Percentiles rank a stretch among this genome's conserved stretches.
phyloP scores from a whole-genome alignment of 1,139 yeast genomes.

The Scheffersomyces cryptocercus region DNA sequence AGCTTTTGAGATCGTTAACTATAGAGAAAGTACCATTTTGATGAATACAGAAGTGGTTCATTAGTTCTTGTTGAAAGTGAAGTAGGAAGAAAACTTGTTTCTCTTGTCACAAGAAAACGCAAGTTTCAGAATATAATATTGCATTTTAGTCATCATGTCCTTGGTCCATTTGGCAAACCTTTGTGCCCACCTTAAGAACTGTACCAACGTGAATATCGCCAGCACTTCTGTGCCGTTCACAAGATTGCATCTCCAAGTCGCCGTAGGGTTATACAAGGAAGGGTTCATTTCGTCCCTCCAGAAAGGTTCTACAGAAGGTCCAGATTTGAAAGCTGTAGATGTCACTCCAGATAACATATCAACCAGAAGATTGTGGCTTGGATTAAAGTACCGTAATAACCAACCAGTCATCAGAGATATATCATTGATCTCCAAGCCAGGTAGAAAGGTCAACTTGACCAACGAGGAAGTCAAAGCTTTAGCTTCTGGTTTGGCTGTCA shows the following conservation, averaged over 20 bases:
- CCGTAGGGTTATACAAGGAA: slow-evolving; percentile 82
- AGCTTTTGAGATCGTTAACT: too few relatives aligned
- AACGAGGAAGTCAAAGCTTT: slow-evolving; percentile 67
- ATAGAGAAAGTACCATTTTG: too few relatives aligned
- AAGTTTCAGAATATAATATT: too few relatives aligned
- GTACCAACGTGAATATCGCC: slow-evolving; percentile 72
- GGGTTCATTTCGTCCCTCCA: slow-evolving; percentile 86
- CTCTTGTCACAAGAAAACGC: too few relatives aligned
- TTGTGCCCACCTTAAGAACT: slow-evolving; percentile 89
- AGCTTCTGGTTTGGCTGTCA: slow-evolving; percentile 73
- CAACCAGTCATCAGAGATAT: slow-evolving; percentile 74
- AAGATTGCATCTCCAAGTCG: slow-evolving; percentile 78
- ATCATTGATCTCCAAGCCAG: slow-evolving; percentile 81
- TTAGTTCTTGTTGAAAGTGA: too few relatives aligned
- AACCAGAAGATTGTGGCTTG: slow-evolving; percentile 88
- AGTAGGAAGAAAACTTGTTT: too few relatives aligned
- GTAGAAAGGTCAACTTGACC: slow-evolving; percentile 66
- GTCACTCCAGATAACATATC: slow-evolving; percentile 87
- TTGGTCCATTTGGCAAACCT: slow-evolving; percentile 80
- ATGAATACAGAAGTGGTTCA: too few relatives aligned
- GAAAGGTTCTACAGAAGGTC: slow-evolving; percentile 88
- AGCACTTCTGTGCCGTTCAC: slow-evolving; percentile 84
- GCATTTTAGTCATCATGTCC: slow-evolving; percentile 53
- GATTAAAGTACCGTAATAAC: slow-evolving; percentile 82
- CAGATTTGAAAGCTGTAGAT: slow-evolving; percentile 72